Evolutionary conservation across 345 rosid genomes (phyloP), one percentile per base, ranked within the genome.

Genomic region (Cardamine occulta): DNA sequence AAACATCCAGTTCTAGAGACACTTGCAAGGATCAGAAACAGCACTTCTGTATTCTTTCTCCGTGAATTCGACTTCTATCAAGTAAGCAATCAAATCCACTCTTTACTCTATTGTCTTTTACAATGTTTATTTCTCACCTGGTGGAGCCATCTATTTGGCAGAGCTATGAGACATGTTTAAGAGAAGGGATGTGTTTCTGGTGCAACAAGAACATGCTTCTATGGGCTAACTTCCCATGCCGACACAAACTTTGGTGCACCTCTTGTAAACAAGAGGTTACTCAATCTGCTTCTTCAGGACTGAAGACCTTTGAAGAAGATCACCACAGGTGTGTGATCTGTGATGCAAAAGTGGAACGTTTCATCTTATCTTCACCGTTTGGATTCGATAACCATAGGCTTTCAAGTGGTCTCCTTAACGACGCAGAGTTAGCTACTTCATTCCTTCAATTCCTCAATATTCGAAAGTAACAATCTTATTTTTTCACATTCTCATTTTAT

Each of bases 301-400:
- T 48, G 2, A 29, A 17, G 9, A 53, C 7, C 34, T 24, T 65
- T 55, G 59, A n/a, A 3, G 77, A 26, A 12, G 5, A 42, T 7
- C 82, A 83, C 39, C 98, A 93, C 75, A 85, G 79, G 67, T 93
- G 98, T 60, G 96, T 86, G 63, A 72, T 93, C 37, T 93, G 98
- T 67, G 98, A 90, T 63, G 31, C 40, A 45, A 49, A 74, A 66
- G 93, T 93, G 7, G 82, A 88, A 63, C 66, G 73, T 31, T 73
- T 85, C 68, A 78, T 73, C 65, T 72, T 84, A 12, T 57, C 78
- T 70, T 71, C 87, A 51, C 24, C 65, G 6, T 26, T 47, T 59
- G 74, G 64, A 8, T 72, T 48, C 18, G 68, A 72, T 60, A 77
- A 63, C 28, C 71, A 70, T 3, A 48, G 42, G 32, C 42, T 24